phyloP scores from a whole-genome alignment of 2,329 filamentous ascomycete species.

The Fusarium pseudograminearum region DNA sequence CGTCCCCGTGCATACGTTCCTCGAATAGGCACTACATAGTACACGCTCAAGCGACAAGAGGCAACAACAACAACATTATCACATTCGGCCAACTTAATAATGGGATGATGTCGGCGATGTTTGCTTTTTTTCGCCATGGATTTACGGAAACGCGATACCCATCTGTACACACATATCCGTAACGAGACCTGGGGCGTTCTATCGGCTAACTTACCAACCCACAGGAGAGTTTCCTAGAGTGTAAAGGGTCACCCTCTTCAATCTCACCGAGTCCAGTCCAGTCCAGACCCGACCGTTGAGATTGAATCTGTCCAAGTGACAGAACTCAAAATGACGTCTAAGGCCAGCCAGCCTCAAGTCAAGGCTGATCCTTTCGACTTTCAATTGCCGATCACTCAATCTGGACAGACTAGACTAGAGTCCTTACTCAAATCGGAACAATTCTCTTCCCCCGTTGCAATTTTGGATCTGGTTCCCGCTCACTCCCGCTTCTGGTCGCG shows the following conservation, averaged over 20 bases:
- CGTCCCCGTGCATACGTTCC: constrained; percentile 3
- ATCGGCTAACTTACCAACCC: constrained; percentile 10
- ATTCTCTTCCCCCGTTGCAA: constrained; percentile 2
- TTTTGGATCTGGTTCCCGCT: constrained; percentile 37
- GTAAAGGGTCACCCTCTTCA: neutral
- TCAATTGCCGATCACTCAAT: neutral
- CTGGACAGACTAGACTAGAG: neutral
- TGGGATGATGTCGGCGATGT: neutral
- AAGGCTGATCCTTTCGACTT: neutral
- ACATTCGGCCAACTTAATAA: constrained; percentile 14
- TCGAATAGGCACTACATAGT: neutral
- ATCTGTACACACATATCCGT: neutral
- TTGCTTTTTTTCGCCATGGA: constrained; percentile 1
- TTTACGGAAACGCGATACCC: neutral
- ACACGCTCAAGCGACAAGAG: constrained; percentile 22
- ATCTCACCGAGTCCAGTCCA: neutral
- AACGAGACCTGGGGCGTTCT: neutral
- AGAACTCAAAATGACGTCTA: constrained; percentile 7
- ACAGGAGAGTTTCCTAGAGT: neutral
- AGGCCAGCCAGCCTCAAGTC: neutral
- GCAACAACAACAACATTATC: constrained; percentile 3
- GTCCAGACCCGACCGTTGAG: constrained; percentile 16
- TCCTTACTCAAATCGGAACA: constrained; percentile 30
- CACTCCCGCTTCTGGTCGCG: constrained; percentile 18
- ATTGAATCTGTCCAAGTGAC: constrained; percentile 17